Conservation (phyloP, 179 eudicot species). For the Beta lomatogona region DNA sequence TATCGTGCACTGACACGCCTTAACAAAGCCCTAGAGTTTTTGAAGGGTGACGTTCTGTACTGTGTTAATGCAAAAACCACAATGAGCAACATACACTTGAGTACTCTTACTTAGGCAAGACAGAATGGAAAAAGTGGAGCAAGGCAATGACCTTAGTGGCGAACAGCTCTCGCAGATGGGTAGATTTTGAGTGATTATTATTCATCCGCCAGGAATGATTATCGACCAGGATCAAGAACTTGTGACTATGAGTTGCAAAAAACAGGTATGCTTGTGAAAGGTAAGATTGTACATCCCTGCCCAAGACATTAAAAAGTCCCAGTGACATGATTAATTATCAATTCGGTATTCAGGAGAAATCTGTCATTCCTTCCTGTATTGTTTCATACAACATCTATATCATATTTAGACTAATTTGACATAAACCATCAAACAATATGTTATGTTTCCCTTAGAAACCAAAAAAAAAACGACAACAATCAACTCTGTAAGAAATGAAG, state of each 20-base stretch:
- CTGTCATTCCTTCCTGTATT: not conserved
- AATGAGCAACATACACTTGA: constrained; percentile 15
- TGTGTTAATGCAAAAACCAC: constrained; percentile 37
- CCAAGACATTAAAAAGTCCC: not conserved
- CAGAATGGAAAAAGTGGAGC: not conserved
- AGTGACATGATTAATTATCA: not conserved
- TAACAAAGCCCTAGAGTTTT: constrained; percentile 39
- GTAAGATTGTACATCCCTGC: constrained; percentile 91
- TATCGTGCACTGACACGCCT: constrained; percentile 39
- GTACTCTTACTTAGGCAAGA: not conserved
- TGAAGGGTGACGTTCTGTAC: constrained; percentile 55
- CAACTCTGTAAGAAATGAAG: no score
- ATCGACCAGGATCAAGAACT: constrained; percentile 77
- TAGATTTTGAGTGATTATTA: constrained; percentile 60
- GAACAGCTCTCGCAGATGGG: constrained; percentile 84
- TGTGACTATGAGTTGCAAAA: constrained; percentile 61
- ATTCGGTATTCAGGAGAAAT: not conserved
- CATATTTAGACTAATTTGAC: not conserved
- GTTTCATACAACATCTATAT: not conserved
- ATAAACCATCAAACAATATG: not conserved
- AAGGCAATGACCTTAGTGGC: constrained; percentile 76
- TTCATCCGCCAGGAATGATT: constrained; percentile 84
- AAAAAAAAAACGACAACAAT: no score
- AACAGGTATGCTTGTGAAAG: constrained; percentile 86
- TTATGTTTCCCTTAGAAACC: no score